Conservation (phyloP, 495 filamentous ascomycete species). For the Tricharina praecox region DNA sequence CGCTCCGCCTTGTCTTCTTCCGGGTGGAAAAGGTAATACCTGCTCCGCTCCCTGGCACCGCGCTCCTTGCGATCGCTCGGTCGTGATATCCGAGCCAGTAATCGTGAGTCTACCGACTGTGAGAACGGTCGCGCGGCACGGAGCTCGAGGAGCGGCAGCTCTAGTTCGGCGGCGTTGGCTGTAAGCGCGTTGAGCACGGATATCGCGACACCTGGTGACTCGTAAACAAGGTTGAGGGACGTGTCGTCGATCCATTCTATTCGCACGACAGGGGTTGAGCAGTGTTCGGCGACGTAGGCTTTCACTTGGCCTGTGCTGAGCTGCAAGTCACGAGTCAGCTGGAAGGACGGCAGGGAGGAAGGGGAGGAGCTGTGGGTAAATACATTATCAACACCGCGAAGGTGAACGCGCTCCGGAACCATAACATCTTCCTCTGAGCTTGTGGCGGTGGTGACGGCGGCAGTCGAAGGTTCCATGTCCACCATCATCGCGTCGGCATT, state of each 20-base stretch:
- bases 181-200: constrained; percentile 53
- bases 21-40: constrained; percentile 81
- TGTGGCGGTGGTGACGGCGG: constrained; percentile 1
- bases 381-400: constrained; percentile 60
- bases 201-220: constrained; percentile 46
- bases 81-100: constrained; percentile 59
- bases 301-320: constrained; percentile 61
- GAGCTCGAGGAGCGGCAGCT: constrained; percentile 33
- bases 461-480: too few species aligned
- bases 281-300: constrained; percentile 50
- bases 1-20: constrained; percentile 71
- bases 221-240: constrained; percentile 68
- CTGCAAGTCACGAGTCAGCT: background rate
- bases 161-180: constrained; percentile 29
- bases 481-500: constrained; percentile 11
- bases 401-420: constrained; percentile 52
- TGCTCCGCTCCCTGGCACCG: constrained; percentile 60
- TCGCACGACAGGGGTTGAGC: constrained; percentile 36
- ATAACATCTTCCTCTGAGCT: constrained; percentile 11
- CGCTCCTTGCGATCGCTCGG: constrained; percentile 59
- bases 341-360: background rate
- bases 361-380: too few species aligned
- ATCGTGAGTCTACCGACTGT: constrained; percentile 44
- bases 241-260: constrained; percentile 94
- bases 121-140: constrained; percentile 46